phyloP scores from a whole-genome alignment of 176 grass and related monocot genomes.

The Musa beccarii region DNA sequence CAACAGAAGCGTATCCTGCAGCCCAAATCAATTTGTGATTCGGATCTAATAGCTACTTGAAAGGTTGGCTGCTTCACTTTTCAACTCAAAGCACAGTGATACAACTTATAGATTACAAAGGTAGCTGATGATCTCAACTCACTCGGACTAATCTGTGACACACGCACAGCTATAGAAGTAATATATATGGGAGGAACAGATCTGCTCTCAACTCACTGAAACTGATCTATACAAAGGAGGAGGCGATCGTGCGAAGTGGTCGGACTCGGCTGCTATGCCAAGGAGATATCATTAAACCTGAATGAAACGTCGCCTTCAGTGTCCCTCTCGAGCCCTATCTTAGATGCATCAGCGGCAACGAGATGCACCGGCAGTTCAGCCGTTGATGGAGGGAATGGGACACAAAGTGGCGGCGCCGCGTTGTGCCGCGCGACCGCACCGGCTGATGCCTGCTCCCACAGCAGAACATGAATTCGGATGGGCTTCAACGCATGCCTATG shows the following conservation, averaged over 20 bases:
- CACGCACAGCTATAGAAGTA: too few relatives aligned
- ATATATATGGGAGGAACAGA: neutral
- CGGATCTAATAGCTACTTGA: too few relatives aligned
- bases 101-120: too few relatives aligned
- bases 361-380: neutral
- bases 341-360: neutral
- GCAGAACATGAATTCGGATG: neutral
- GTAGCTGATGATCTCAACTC: too few relatives aligned
- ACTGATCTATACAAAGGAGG: neutral
- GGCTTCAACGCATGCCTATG: constrained; percentile 5
- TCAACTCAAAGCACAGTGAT: too few relatives aligned
- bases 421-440: neutral
- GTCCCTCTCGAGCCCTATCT: too few relatives aligned
- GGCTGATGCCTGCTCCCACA: neutral
- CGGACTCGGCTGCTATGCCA: neutral
- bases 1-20: too few relatives aligned
- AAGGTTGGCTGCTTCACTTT: too few relatives aligned
- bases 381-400: neutral
- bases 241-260: neutral
- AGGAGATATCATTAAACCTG: neutral
- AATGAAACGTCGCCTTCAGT: neutral
- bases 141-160: too few relatives aligned
- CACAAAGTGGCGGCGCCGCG: neutral
- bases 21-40: too few relatives aligned
- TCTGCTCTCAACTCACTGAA: neutral